phyloP scores from a whole-genome alignment of 176 grass and related monocot species.

The Aegilops sharonensis region DNA sequence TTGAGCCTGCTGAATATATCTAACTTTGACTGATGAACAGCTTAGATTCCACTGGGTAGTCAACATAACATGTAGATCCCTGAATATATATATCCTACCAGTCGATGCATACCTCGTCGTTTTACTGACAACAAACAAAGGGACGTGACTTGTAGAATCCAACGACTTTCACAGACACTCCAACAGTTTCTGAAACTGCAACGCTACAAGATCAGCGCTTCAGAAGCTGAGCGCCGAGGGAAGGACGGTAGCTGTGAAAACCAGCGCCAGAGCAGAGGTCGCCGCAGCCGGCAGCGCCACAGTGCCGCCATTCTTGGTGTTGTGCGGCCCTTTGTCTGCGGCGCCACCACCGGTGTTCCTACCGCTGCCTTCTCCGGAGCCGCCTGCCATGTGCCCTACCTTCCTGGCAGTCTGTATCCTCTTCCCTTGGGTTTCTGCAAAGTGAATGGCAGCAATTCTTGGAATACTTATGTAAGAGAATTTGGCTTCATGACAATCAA shows the following conservation, averaged over 20 bases:
- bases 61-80: too few species aligned
- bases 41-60: too few species aligned
- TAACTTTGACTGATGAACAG: too few species aligned
- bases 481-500: background rate
- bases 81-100: too few species aligned
- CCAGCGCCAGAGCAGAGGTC: conserved; percentile 7
- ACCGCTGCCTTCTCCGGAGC: background rate
- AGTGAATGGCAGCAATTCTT: background rate
- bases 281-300: background rate
- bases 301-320: conserved; percentile 1
- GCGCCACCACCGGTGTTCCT: conserved; percentile 15
- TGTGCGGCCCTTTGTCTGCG: conserved; percentile 6
- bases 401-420: conserved; percentile 23
- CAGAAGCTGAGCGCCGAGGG: conserved; percentile 21
- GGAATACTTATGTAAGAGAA: background rate
- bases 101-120: too few species aligned
- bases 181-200: background rate
- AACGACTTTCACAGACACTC: too few species aligned
- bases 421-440: background rate
- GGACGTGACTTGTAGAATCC: too few species aligned
- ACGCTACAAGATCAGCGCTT: background rate
- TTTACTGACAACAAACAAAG: too few species aligned
- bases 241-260: background rate
- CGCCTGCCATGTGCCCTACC: background rate
- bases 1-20: too few species aligned